Base-by-base conservation (phyloP, 2,329 filamentous ascomycete genomes). In the Coniella lustricola region DNA sequence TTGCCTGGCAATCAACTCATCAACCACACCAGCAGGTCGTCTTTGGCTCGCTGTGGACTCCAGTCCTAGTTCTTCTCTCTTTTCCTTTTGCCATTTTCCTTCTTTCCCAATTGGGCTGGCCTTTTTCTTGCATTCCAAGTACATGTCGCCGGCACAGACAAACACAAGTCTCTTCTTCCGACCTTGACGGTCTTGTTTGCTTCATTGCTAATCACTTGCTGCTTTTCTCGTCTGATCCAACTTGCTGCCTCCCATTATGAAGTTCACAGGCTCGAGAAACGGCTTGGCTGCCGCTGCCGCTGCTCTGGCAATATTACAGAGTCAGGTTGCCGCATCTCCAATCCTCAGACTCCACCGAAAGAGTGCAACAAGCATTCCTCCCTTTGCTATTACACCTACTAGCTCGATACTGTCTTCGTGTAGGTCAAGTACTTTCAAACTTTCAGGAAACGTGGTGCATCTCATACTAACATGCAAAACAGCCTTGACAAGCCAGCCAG, bases 261-360 rank as follows among this genome's bases (percentile, higher is more conserved):
- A 14, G 21, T 10, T 21, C 4, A 17, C 32, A 31, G 35, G 17
- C 22, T 25, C 41, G 20, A 20, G 47, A 31, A 41, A 31, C 35
- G 36, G 39, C 7, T 32, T 44, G 32, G 47, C 48, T 29, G 32
- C 44, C 39, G 37, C 41, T 33, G 39, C 10, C 10, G 25, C 39
- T 32, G 18, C 44, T 4, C 4, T 50, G 3, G 39, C 39, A 12
- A 21, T 42, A 54, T 7, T 61, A 52, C 50, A 49, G 46, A 7
- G 34, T 59, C 12, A 51, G 54, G 25, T 44, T 52, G 38, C 51
- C 59, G 38, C 60, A 54, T 46, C 59, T 16, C 17, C 29, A 10
- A 12, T 17, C n/a, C 29, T 57, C 14, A 29, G 22, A 13, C 25
- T 42, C 4, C 42, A 56, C 55, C 18, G 54, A 55, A 14, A 55